Conservation (phyloP, 805 yeast genomes). For the Lipomyces lipofer region DNA sequence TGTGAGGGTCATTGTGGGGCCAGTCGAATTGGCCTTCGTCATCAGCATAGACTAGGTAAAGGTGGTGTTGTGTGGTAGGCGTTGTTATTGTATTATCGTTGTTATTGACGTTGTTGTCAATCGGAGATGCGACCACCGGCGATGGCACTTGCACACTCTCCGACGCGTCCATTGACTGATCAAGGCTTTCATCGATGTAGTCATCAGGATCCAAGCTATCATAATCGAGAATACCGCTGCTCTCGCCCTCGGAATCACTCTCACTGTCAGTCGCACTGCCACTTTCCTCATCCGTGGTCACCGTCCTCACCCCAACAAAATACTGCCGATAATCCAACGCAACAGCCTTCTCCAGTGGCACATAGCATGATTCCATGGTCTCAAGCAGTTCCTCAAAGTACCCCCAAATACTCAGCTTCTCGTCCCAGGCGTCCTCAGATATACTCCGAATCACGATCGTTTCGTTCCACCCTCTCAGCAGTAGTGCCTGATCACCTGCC, state of each 20-base stretch:
- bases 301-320: slow-evolving; percentile 17
- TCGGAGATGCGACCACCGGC: not conserved
- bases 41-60: not conserved
- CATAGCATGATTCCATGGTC: slow-evolving; percentile 15
- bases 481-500: slow-evolving; percentile 21
- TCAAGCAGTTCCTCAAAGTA: slow-evolving; percentile 18
- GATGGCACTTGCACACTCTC: not conserved
- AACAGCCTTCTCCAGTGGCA: slow-evolving; percentile 24
- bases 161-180: not conserved
- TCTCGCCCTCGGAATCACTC: slow-evolving; percentile 2
- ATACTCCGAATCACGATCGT: slow-evolving; percentile 30
- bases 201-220: not conserved
- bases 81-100: not conserved
- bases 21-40: not conserved
- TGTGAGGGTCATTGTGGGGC: not conserved
- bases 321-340: slow-evolving; percentile 7
- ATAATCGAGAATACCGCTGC: not conserved
- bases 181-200: too few species aligned
- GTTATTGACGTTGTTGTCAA: not conserved
- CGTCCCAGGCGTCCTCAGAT: slow-evolving; percentile 17
- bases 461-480: slow-evolving; percentile 28
- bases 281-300: not conserved
- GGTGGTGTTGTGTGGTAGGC: not conserved
- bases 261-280: not conserved
- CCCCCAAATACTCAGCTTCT: slow-evolving; percentile 16